Evolutionary conservation across 2,329 filamentous ascomycete species (phyloP).

Genomic region (Sordariomycetes sp.): DNA sequence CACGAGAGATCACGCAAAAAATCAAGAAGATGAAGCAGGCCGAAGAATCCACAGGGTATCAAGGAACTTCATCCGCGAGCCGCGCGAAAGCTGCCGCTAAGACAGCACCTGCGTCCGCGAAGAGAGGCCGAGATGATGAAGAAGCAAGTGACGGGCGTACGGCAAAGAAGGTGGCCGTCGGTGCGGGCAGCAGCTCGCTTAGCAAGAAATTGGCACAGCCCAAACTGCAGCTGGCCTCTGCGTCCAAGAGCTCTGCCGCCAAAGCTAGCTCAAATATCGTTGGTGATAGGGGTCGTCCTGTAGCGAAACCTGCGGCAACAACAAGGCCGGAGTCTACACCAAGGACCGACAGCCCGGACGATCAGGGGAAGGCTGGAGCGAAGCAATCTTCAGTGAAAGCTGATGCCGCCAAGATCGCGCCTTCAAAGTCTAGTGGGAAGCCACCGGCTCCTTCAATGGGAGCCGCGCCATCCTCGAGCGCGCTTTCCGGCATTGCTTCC

Average conservation of each 20-base stretch:
- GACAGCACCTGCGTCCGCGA: slow-evolving; percentile 17
- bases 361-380: slow-evolving; percentile 19
- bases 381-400: slow-evolving; percentile 12
- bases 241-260: slow-evolving; percentile 17
- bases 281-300: slow-evolving; percentile 37
- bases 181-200: slow-evolving; percentile 24
- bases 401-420: slow-evolving; percentile 9
- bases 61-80: slow-evolving; percentile 28
- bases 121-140: slow-evolving; percentile 30
- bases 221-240: slow-evolving; percentile 19
- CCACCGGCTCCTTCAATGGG: slow-evolving; percentile 15
- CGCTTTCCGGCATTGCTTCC: slow-evolving; percentile 41
- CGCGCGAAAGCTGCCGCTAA: slow-evolving; percentile 20
- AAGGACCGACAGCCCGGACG: slow-evolving; percentile 17
- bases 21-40: slow-evolving; percentile 29
- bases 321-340: slow-evolving; percentile 22
- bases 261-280: slow-evolving; percentile 27
- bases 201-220: slow-evolving; percentile 29
- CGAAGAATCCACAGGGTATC: slow-evolving; percentile 25
- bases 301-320: slow-evolving; percentile 26
- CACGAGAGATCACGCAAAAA: slow-evolving; percentile 46
- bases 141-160: slow-evolving; percentile 20
- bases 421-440: slow-evolving; percentile 19
- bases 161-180: slow-evolving; percentile 32
- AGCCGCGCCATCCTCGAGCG: slow-evolving; percentile 20